Evolutionary conservation across 2,329 filamentous ascomycete species (phyloP).

Genomic region (Ophiostoma perfectum): DNA sequence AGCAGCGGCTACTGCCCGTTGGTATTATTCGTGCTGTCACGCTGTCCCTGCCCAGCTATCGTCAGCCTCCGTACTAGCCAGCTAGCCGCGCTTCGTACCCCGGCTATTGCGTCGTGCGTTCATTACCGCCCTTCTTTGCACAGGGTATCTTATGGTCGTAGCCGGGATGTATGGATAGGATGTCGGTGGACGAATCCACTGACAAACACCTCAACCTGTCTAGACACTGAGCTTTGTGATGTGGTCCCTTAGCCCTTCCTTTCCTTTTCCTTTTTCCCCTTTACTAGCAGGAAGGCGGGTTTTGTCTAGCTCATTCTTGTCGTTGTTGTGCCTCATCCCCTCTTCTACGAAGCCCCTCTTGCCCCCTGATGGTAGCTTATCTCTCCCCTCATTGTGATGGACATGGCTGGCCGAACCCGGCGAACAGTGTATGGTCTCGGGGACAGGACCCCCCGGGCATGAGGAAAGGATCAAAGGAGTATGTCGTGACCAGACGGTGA

Average conservation of each 20-base stretch:
- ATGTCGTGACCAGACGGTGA: not conserved
- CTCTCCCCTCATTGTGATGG: not conserved
- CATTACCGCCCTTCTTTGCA: not conserved
- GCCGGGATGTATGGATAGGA: not conserved
- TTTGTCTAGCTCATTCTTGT: not conserved
- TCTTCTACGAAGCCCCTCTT: not conserved
- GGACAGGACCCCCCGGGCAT: not conserved
- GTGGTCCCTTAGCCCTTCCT: not conserved
- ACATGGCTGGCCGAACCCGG: not conserved
- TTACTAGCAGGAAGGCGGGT: too few relatives aligned
- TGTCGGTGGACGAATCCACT: not conserved
- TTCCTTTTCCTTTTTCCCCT: not conserved
- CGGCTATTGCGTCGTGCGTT: not conserved
- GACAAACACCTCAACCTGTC: not conserved
- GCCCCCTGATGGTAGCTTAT: not conserved
- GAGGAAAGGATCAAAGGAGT: not conserved
- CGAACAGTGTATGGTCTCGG: not conserved
- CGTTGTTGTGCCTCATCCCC: not conserved
- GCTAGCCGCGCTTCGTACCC: conserved; percentile 1
- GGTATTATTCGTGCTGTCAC: not conserved
- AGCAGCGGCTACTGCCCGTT: not conserved
- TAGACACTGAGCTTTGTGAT: not conserved
- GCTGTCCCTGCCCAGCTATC: not conserved
- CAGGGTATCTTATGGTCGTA: not conserved
- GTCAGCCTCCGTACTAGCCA: not conserved